Evolutionary conservation across 495 filamentous ascomycete species (phyloP), one percentile per base, ranked within the genome.

Genomic region (Astrocystis sublimbata): DNA sequence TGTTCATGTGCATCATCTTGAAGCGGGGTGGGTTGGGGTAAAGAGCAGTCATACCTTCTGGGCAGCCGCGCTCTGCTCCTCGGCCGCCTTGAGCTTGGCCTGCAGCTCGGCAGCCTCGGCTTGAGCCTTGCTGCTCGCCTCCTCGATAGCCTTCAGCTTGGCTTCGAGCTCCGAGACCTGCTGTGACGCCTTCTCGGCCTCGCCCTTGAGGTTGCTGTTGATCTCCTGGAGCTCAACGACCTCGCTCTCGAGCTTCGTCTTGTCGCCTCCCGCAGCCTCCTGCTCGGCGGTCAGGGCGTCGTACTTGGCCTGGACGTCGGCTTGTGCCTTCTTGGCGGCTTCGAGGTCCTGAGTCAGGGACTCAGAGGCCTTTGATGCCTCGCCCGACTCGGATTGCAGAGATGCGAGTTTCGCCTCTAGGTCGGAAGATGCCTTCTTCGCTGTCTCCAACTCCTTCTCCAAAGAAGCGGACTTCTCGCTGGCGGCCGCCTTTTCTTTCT

Each of bases 361-460:
- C n/a, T 46, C 50, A 23, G 50, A 6, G 2, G 30, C 41, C 31
- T 53, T 51, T 5, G 49, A 30, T 21, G 35, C 33, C 17, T 61
- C 49, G 15, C 15, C 54, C 9, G 45, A 41, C 15, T 38, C 23
- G 26, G 9, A 12, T 19, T 43, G 46, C 1, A 42, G 47, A 33
- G 49, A 28, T 49, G 23, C 40, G 36, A 36, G 17, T 5, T 55
- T 55, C 9, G 36, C 50, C 30, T 46, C 49, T 9, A 41, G 43
- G 6, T 46, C 49, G 5, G 59, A 26, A 26, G 40, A 62, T 30
- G 13, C 40, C 17, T 62, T 62, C 59, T 62, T 62, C 1, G 59
- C 59, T 0, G 17, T 15, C 4, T 55, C 49, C n/a, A 61, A 45
- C 10, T 53, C 26, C 10, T 24, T 3, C 10, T n/a, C 46, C 35